Conservation (phyloP, 1,284 basidiomycete species). For the Cryptococcus sp. region DNA sequence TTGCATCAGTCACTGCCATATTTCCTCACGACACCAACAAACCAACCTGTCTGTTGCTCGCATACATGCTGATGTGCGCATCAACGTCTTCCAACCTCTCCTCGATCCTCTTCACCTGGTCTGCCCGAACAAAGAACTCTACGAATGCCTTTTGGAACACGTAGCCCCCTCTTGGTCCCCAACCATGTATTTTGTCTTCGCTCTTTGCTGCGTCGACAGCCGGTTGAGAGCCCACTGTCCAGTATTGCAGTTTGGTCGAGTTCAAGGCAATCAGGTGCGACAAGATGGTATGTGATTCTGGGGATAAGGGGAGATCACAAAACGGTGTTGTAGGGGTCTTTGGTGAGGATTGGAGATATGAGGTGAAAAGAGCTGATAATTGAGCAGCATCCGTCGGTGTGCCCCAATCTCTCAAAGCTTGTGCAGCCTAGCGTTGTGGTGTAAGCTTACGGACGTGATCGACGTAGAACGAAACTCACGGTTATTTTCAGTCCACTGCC, state of each 20-base stretch:
- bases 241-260: conserved; percentile 67
- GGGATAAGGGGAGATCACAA: conserved; percentile 78
- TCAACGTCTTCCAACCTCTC: conserved; percentile 61
- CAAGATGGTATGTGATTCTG: conserved; percentile 82
- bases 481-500: conserved; percentile 59
- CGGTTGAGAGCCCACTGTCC: conserved; percentile 97
- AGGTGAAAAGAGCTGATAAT: conserved; percentile 75
- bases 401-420: conserved; percentile 78
- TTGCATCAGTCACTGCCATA: background rate
- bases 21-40: no score
- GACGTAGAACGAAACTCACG: conserved; percentile 27
- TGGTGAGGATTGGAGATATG: conserved; percentile 66
- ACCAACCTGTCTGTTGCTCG: conserved; percentile 72
- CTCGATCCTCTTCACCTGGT: conserved; percentile 68
- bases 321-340: conserved; percentile 78
- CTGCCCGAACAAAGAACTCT: conserved; percentile 80
- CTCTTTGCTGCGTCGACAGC: conserved; percentile 80
- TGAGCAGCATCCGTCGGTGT: conserved; percentile 69
- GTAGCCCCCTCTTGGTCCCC: conserved; percentile 89
- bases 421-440: conserved; percentile 58
- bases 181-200: conserved; percentile 77
- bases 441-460: no score
- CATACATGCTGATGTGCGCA: conserved; percentile 79
- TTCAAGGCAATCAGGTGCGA: conserved; percentile 74
- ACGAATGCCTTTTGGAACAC: conserved; percentile 98